Evolutionary conservation across 371 early-diverging fungal genomes (phyloP).

Genomic region (Actinomucor elegans): DNA sequence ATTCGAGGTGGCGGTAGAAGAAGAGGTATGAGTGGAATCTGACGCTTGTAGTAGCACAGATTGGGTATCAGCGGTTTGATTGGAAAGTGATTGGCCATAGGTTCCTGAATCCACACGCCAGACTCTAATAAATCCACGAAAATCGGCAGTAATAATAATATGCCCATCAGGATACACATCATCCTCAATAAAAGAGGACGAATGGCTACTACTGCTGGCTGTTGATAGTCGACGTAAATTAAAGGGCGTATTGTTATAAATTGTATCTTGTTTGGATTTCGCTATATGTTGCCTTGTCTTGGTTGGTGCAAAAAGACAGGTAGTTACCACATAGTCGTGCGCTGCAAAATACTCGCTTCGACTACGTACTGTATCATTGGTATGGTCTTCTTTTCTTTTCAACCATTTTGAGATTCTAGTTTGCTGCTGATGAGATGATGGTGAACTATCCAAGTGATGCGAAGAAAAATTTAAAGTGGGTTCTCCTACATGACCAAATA

Average conservation of each 20-base stretch:
- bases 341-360: slow-evolving; percentile 44
- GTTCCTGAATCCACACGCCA: slow-evolving; percentile 57
- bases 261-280: slow-evolving; percentile 43
- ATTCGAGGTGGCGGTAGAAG: neutral
- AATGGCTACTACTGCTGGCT: slow-evolving; percentile 1
- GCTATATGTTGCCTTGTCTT: slow-evolving; percentile 56
- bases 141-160: slow-evolving; percentile 64
- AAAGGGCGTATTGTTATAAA: slow-evolving; percentile 27
- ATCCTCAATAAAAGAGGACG: slow-evolving; percentile 10
- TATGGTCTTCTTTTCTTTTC: slow-evolving; percentile 13
- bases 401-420: slow-evolving; percentile 23
- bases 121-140: slow-evolving; percentile 57
- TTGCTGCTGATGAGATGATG: slow-evolving; percentile 1
- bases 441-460: neutral
- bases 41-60: neutral
- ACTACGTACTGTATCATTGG: slow-evolving; percentile 19
- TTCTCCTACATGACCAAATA: slow-evolving; percentile 15
- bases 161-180: slow-evolving; percentile 41
- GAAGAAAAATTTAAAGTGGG: neutral
- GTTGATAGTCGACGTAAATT: slow-evolving; percentile 7
- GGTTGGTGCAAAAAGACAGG: slow-evolving; percentile 62
- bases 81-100: neutral
- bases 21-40: neutral
- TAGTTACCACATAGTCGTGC: slow-evolving; percentile 55
- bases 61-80: neutral